Percentiles rank a stretch among this genome's conserved stretches.
These are phyloP conservation scores for Pouteria glomerata DNA, from an alignment of 148 eudicot species.

Conservation along the genomic window DNA sequence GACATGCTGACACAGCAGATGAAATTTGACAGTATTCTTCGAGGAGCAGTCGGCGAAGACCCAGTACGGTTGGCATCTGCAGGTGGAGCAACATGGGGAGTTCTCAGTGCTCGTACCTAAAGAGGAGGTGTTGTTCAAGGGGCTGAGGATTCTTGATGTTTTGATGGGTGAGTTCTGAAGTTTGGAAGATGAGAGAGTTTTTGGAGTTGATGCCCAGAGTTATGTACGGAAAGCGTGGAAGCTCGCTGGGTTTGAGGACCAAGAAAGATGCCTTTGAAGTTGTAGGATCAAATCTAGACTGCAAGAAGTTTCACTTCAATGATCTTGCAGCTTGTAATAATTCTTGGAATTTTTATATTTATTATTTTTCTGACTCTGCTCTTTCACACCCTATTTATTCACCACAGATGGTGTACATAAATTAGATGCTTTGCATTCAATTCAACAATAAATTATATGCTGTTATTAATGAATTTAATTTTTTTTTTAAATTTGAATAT, in stretches of 20 bases:
- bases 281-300: conserved; percentile 69
- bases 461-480: no score
- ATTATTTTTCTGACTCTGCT: background rate
- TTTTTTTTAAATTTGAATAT: no score
- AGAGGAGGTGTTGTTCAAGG: conserved; percentile 84
- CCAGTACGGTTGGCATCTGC: conserved; percentile 81
- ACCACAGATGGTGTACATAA: background rate
- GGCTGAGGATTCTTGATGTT: conserved; percentile 67
- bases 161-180: conserved; percentile 47
- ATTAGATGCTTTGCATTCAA: no score
- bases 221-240: conserved; percentile 83
- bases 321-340: background rate
- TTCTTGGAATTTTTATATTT: background rate
- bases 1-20: conserved; percentile 79
- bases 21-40: conserved; percentile 73
- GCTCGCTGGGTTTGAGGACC: conserved; percentile 74
- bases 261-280: conserved; percentile 89
- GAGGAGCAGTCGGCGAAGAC: conserved; percentile 69
- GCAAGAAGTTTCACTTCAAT: conserved; percentile 21
- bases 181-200: conserved; percentile 83
- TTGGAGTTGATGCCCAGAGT: conserved; percentile 68
- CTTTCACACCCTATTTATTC: background rate
- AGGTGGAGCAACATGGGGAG: conserved; percentile 41
- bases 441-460: no score
- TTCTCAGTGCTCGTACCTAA: conserved; percentile 74